phyloP scores from a whole-genome alignment of 2,329 filamentous ascomycete genomes.

The Blumeria graminis region DNA sequence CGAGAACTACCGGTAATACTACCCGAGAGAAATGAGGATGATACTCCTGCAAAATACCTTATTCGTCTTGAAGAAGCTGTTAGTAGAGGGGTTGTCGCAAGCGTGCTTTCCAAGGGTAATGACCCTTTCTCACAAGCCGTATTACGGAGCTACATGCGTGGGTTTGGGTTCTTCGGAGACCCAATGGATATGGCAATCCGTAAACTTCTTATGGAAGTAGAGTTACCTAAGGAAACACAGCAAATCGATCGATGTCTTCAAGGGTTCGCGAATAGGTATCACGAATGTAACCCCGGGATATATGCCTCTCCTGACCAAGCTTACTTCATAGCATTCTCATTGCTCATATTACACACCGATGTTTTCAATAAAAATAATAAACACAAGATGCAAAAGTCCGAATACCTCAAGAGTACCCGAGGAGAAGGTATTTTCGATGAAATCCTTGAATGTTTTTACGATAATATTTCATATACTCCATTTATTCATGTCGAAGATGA shows the following conservation, averaged over 20 bases:
- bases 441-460: constrained; percentile 86
- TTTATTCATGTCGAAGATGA: constrained; percentile 97
- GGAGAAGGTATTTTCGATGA: constrained; percentile 87
- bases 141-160: constrained; percentile 81
- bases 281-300: constrained; percentile 94
- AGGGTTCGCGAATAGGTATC: constrained; percentile 85
- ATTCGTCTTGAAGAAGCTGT: constrained; percentile 59
- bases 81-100: constrained; percentile 61
- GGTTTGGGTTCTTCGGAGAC: constrained; percentile 85
- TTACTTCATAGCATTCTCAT: constrained; percentile 94
- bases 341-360: constrained; percentile 89
- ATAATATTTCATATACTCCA: constrained; percentile 94
- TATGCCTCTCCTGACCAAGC: constrained; percentile 79
- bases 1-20: constrained; percentile 44
- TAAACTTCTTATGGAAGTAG: constrained; percentile 88
- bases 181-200: constrained; percentile 95
- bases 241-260: constrained; percentile 90
- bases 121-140: constrained; percentile 68
- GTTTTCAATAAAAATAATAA: constrained; percentile 99
- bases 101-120: constrained; percentile 60
- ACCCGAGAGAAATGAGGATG: constrained; percentile 62
- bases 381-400: constrained; percentile 88
- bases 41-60: constrained; percentile 76
- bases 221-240: constrained; percentile 89
- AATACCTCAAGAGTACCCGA: constrained; percentile 86